phyloP scores from a whole-genome alignment of 1,139 yeast genomes.

The Scheffersomyces cryptocercus region DNA sequence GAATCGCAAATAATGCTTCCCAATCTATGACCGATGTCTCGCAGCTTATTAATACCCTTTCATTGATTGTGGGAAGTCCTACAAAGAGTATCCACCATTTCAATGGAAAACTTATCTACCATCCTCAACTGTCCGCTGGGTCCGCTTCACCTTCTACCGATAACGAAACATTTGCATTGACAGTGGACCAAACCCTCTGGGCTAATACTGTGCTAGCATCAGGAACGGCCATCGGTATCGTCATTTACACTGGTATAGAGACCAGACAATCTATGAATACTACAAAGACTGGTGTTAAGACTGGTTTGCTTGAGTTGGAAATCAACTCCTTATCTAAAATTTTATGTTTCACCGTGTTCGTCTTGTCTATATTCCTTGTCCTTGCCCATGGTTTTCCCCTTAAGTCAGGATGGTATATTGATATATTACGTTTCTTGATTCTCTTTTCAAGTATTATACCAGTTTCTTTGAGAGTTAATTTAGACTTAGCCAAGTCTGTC shows the following conservation, averaged over 20 bases:
- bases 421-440: slow-evolving; percentile 85
- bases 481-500: slow-evolving; percentile 94
- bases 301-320: slow-evolving; percentile 87
- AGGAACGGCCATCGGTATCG: slow-evolving; percentile 85
- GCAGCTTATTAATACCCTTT: slow-evolving; percentile 40
- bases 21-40: slow-evolving; percentile 52
- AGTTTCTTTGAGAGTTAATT: slow-evolving; percentile 88
- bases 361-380: slow-evolving; percentile 75
- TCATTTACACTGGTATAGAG: slow-evolving; percentile 87
- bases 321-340: slow-evolving; percentile 87
- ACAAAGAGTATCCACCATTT: slow-evolving; percentile 81
- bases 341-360: slow-evolving; percentile 81
- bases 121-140: slow-evolving; percentile 25
- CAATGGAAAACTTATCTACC: slow-evolving; percentile 65
- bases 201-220: slow-evolving; percentile 97
- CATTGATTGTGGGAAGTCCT: slow-evolving; percentile 73
- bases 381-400: slow-evolving; percentile 74
- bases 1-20: slow-evolving; percentile 74
- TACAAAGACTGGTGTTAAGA: slow-evolving; percentile 83
- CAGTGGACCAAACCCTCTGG: slow-evolving; percentile 94
- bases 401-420: slow-evolving; percentile 76
- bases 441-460: slow-evolving; percentile 95
- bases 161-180: slow-evolving; percentile 62
- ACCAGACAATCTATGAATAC: slow-evolving; percentile 96
- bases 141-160: slow-evolving; percentile 23